Base-by-base conservation (phyloP, 108 stramenopile species). In the Skeletonema tropicum region DNA sequence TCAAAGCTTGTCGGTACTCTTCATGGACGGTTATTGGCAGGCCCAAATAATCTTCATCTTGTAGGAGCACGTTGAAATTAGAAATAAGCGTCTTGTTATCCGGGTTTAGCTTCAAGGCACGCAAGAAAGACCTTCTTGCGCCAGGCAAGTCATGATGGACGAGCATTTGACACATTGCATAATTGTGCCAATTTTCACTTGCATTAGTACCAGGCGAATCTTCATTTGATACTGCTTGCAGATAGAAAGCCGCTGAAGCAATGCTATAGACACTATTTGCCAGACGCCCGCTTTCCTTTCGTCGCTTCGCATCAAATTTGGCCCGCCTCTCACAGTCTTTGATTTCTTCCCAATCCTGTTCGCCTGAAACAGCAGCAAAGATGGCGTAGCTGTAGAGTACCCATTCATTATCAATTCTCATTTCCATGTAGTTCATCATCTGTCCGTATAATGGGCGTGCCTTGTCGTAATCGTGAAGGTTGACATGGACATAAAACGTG, bases 81-180 rank as follows among this genome's bases (percentile, higher is more conserved):
- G 76, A 73, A 21, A 60, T 71, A 38, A 85, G 77, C 15, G 80
- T 66, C 66, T 58, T 82, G 30, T 85, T 77, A 36, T 78, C 60
- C 36, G 80, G 80, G 2, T 71, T 62, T 14, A 26, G 45, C 25
- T 57, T 38, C 35, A 85, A 72, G 12, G 84, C 84, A 39, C 67
- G 64, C 31, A 63, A 32, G 66, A 82, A 82, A 19, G 76, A 73
- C 30, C 62, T 60, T 64, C 66, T 70, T 45, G 84, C 76, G 57
- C 71, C 49, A n/a, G 38, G 45, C 21, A 78, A 57, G 32, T 85
- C 75, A 13, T 59, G 26, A 55, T 74, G 73, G 0, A 85, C 80
- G 48, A 85, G 76, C 84, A 82, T 81, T 60, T 72, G 80, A 19
- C 80, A 85, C 3, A 85, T 60, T 6, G 84, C 84, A 60, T 78